A percentile compares a stretch with the other conserved stretches of the same genome.
Evolutionary conservation across 805 yeast species (phyloP).

Genomic region (Myxozyma sirexii): DNA sequence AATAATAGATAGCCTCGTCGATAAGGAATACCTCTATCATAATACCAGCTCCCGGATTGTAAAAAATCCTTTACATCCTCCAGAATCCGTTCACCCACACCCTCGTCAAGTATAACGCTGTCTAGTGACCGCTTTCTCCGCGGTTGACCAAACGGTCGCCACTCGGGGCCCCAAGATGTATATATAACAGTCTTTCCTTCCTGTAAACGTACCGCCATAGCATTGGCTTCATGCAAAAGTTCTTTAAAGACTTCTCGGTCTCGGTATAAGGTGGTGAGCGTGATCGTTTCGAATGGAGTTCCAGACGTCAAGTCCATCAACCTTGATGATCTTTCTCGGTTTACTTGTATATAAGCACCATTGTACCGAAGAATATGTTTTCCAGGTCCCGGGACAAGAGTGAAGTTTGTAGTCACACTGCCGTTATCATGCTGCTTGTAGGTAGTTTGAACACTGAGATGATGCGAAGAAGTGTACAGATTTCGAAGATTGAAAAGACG

Average conservation of each 20-base stretch:
- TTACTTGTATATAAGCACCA: constrained; percentile 85
- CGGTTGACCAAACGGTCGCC: constrained; percentile 98
- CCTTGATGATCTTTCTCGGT: constrained; percentile 87
- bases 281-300: constrained; percentile 95
- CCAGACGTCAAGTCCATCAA: constrained; percentile 88
- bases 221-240: constrained; percentile 79
- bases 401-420: constrained; percentile 79
- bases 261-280: constrained; percentile 82
- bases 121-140: constrained; percentile 80
- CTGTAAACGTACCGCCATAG: constrained; percentile 73
- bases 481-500: constrained; percentile 16
- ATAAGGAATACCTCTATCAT: constrained; percentile 95
- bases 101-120: constrained; percentile 81
- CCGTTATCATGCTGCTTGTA: constrained; percentile 91
- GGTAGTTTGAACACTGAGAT: constrained; percentile 85
- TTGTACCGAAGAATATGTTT: constrained; percentile 82
- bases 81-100: constrained; percentile 66
- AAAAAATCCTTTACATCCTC: constrained; percentile 80
- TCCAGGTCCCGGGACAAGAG: constrained; percentile 97
- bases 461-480: constrained; percentile 49
- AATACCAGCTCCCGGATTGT: constrained; percentile 84
- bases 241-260: constrained; percentile 73
- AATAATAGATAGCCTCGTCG: constrained; percentile 90
- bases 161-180: constrained; percentile 97
- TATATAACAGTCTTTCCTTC: constrained; percentile 94